phyloP scores from a whole-genome alignment of 2,329 filamentous ascomycete species.

The Scytalidium lignicola region DNA sequence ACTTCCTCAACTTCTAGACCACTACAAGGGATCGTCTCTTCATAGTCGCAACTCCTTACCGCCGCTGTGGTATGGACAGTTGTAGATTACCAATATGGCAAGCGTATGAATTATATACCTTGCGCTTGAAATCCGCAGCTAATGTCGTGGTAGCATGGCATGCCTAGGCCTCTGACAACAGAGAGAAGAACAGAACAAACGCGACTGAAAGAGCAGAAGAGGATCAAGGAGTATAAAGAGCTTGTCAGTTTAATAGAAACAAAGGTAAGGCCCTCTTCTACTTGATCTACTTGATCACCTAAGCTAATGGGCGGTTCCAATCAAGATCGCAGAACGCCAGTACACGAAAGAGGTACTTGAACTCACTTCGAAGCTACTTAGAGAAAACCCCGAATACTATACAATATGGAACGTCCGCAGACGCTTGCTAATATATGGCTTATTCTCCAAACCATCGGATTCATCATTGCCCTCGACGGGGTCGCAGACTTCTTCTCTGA shows the following conservation, averaged over 20 bases:
- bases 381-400: conserved; percentile 82
- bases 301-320: conserved; percentile 10
- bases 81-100: conserved; percentile 24
- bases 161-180: conserved; percentile 61
- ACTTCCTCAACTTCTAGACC: background rate
- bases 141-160: conserved; percentile 62
- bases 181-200: conserved; percentile 63
- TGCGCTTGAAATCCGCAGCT: conserved; percentile 2
- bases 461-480: conserved; percentile 49
- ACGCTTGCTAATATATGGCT: conserved; percentile 55
- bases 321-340: conserved; percentile 26
- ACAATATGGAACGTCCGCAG: conserved; percentile 89
- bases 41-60: background rate
- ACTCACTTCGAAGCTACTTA: conserved; percentile 67
- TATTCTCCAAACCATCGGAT: conserved; percentile 49
- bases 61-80: background rate
- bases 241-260: conserved; percentile 63
- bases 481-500: conserved; percentile 49
- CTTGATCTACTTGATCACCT: background rate
- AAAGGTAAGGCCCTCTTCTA: conserved; percentile 44
- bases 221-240: conserved; percentile 70
- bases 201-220: conserved; percentile 64
- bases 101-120: conserved; percentile 26
- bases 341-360: conserved; percentile 50
- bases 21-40: no score